Evolutionary conservation across 805 yeast species (phyloP).

Genomic region (Nakazawaea holstii): DNA sequence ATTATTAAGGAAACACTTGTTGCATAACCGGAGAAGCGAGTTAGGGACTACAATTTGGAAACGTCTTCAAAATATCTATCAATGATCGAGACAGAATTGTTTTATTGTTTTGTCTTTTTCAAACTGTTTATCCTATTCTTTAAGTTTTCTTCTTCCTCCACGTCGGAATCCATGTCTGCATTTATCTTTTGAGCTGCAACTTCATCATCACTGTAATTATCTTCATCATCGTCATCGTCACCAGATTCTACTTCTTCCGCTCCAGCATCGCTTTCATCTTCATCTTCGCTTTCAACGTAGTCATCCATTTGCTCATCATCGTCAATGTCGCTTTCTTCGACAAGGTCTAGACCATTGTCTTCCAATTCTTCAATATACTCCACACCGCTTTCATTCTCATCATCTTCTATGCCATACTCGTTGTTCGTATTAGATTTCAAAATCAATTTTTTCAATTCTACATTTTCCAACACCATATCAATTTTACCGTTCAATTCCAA

Average conservation of each 20-base stretch:
- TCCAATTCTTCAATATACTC: conserved; percentile 70
- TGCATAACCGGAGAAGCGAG: too few relatives aligned
- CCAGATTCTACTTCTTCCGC: conserved; percentile 52
- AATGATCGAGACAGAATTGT: background rate
- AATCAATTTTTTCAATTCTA: conserved; percentile 36
- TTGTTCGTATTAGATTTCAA: conserved; percentile 19
- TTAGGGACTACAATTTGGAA: too few relatives aligned
- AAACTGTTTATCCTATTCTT: conserved; percentile 10
- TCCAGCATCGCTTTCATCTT: conserved; percentile 4
- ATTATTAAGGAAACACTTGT: too few relatives aligned
- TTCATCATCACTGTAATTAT: conserved; percentile 34
- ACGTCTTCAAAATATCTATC: too few relatives aligned
- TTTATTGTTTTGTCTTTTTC: conserved; percentile 1
- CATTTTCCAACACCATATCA: conserved; percentile 38
- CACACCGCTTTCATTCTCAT: conserved; percentile 43
- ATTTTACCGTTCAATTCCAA: conserved; percentile 47
- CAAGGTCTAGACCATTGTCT: conserved; percentile 34
- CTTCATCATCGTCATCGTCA: conserved; percentile 38
- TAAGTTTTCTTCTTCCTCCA: conserved; percentile 16
- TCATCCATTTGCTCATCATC: conserved; percentile 20
- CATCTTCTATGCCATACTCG: conserved; percentile 24
- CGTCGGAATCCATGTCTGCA: conserved; percentile 11
- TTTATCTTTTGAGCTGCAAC: conserved; percentile 19
- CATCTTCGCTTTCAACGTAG: conserved; percentile 19
- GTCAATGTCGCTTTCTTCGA: conserved; percentile 17